These are phyloP conservation scores for Gossypium arboreum DNA, from an alignment of 345 rosid genomes.

Conservation along the genomic window DNA sequence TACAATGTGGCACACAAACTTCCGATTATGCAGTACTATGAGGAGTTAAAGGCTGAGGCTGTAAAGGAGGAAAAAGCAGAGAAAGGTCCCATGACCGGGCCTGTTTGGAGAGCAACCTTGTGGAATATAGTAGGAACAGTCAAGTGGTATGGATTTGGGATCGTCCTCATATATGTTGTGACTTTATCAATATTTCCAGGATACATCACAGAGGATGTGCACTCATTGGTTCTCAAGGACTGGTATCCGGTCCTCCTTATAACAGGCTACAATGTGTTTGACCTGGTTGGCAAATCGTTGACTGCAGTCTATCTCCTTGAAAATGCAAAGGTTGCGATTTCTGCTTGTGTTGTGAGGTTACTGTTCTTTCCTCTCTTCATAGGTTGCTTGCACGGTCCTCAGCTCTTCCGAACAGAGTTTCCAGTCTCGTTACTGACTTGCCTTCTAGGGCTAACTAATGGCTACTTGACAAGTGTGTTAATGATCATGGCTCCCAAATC, in stretches of 20 bases:
- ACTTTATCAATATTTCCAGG: conserved; percentile 92
- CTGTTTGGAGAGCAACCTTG: conserved; percentile 58
- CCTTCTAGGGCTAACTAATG: conserved; percentile 76
- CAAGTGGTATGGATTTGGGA: conserved; percentile 78
- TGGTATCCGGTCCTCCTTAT: conserved; percentile 84
- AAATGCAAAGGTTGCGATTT: conserved; percentile 64
- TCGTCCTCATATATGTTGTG: conserved; percentile 57
- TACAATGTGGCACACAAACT: conserved; percentile 72
- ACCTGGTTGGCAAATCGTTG: conserved; percentile 78
- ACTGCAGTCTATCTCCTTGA: conserved; percentile 60
- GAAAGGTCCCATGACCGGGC: conserved; percentile 48
- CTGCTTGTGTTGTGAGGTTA: conserved; percentile 64
- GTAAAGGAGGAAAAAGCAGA: conserved; percentile 45
- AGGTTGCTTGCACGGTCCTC: conserved; percentile 83
- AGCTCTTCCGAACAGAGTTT: conserved; percentile 73
- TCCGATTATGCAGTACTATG: conserved; percentile 72
- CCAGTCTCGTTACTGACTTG: conserved; percentile 76
- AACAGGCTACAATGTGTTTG: conserved; percentile 76
- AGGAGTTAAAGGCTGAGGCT: conserved; percentile 55
- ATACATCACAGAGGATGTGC: conserved; percentile 84
- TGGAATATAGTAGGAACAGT: conserved; percentile 55
- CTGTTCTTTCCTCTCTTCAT: conserved; percentile 80
- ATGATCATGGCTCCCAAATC: conserved; percentile 80
- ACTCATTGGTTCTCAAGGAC: conserved; percentile 67
- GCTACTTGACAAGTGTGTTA: conserved; percentile 82